Evolutionary conservation across 352 stramenopile species (phyloP), one percentile per base, ranked within the genome.

Genomic region (Phytopythium ostracodes): DNA sequence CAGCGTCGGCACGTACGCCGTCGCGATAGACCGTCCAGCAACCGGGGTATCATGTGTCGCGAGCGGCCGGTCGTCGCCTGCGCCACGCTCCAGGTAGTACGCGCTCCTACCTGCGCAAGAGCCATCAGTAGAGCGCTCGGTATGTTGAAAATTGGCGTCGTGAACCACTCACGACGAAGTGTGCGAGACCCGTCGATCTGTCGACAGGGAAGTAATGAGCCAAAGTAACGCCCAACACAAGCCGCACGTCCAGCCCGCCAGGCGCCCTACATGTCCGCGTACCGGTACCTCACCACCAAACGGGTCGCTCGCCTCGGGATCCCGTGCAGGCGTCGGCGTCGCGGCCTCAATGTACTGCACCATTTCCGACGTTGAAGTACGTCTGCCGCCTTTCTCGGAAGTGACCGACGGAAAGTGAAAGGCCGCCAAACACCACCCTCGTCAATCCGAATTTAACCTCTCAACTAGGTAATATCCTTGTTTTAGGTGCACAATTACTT

Each of bases 1-100:
- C 1, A 85, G 57, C 38, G 75, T 82, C 24, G 79, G 79, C 20
- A 75, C 66, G 62, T 88, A 88, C 47, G 76, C 66, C 17, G 65
- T 69, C 7, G 64, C 75, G 11, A 81, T 52, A 0, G 76, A 81
- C 8, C 59, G 67, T 2, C 36, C 66, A 17, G n/a, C 36, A 18
- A 58, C 54, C 42, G 17, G 38, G 38, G 8, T n/a, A 10, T 44
- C 38, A 6, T 44, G 38, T n/a, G 7, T 44, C 38, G 12, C 17
- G 15, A 38, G 33, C 33, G 7, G 33, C 33, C 10, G 33, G 14
- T 14, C 33, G 33, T 38, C 33, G 14, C 33, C 33, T 10, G 38
- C 17, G 38, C 38, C 38, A 15, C 8, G 38, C 38, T 44, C 38
- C 38, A 44, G n/a, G 38, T 44, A 44, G 8, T 44, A 44, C 38